Conservation (phyloP, 768 basidiomycete genomes). For the Termitomyces eurrhizus region DNA sequence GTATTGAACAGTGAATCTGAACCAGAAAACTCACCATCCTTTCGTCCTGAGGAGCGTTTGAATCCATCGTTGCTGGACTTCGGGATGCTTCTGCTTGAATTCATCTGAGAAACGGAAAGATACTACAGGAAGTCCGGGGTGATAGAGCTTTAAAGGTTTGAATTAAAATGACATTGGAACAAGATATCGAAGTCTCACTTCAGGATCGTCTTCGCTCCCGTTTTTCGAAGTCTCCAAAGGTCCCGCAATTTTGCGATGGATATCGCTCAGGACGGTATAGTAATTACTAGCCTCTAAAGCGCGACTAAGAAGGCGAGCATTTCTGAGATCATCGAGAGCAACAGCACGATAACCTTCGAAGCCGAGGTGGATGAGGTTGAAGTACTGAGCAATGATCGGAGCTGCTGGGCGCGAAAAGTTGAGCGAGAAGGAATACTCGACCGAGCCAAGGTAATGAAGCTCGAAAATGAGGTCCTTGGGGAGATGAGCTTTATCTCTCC, state of each 20-base stretch:
- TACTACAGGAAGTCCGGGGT: conserved; percentile 61
- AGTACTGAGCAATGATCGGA: conserved; percentile 61
- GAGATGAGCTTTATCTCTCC: conserved; percentile 58
- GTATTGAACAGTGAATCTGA: conserved; percentile 5
- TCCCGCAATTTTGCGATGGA: conserved; percentile 35
- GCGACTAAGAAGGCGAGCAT: conserved; percentile 60
- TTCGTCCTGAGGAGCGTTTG: conserved; percentile 45
- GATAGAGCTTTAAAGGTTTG: conserved; percentile 35
- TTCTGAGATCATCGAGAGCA: conserved; percentile 48
- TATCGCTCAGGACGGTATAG: conserved; percentile 50
- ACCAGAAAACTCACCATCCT: conserved; percentile 45
- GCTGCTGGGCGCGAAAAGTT: conserved; percentile 63
- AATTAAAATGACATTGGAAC: not conserved
- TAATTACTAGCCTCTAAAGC: conserved; percentile 56
- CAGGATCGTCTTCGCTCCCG: conserved; percentile 49
- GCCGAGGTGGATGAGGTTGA: conserved; percentile 60
- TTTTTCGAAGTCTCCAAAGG: conserved; percentile 16
- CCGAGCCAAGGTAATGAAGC: conserved; percentile 52
- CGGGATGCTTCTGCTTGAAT: conserved; percentile 51
- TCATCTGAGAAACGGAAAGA: conserved; percentile 60
- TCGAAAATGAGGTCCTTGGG: conserved; percentile 74
- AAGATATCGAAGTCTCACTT: conserved; percentile 34
- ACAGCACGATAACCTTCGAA: conserved; percentile 51
- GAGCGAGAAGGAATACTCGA: conserved; percentile 73
- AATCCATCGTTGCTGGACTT: conserved; percentile 58